These are phyloP conservation scores for Penicillium argentinense DNA, from an alignment of 495 filamentous ascomycete genomes.

Conservation along the genomic window DNA sequence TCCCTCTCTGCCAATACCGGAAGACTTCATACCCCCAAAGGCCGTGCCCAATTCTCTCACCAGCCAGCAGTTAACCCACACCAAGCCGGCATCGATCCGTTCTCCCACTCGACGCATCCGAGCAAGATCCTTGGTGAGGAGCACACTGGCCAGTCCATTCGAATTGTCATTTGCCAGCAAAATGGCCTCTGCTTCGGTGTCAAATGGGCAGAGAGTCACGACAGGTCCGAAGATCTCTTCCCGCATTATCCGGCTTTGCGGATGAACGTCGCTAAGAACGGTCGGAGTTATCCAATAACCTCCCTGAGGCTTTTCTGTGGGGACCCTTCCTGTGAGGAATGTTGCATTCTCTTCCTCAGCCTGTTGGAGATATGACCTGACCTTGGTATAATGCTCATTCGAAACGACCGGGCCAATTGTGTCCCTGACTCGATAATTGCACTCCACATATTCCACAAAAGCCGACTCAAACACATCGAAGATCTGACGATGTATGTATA, in stretches of 20 bases:
- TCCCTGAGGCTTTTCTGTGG: constrained; percentile 12
- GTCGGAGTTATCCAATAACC: constrained; percentile 48
- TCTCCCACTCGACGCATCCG: constrained; percentile 17
- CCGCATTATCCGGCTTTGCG: constrained; percentile 29
- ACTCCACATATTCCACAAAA: constrained; percentile 14
- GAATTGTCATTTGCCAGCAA: constrained; percentile 48
- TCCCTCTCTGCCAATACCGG: constrained; percentile 17
- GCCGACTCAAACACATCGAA: constrained; percentile 5
- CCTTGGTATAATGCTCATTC: constrained; percentile 10
- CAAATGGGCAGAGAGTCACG: constrained; percentile 48
- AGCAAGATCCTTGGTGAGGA: constrained; percentile 16
- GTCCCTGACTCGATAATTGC: constrained; percentile 9
- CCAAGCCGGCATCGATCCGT: constrained; percentile 18
- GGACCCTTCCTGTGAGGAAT: constrained; percentile 10
- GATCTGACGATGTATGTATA: constrained; percentile 50
- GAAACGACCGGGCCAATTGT: constrained; percentile 21
- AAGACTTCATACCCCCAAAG: constrained; percentile 23
- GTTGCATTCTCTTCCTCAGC: constrained; percentile 9
- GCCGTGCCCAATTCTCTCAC: constrained; percentile 18
- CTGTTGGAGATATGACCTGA: constrained; percentile 14
- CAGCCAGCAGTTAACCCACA: constrained; percentile 23
- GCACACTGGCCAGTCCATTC: constrained; percentile 32
- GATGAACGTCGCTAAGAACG: constrained; percentile 35
- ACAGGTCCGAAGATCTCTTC: constrained; percentile 58
- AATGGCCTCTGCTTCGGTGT: constrained; percentile 54